phyloP scores from a whole-genome alignment of 768 basidiomycete genomes.

The Tricholoma saponaceum region DNA sequence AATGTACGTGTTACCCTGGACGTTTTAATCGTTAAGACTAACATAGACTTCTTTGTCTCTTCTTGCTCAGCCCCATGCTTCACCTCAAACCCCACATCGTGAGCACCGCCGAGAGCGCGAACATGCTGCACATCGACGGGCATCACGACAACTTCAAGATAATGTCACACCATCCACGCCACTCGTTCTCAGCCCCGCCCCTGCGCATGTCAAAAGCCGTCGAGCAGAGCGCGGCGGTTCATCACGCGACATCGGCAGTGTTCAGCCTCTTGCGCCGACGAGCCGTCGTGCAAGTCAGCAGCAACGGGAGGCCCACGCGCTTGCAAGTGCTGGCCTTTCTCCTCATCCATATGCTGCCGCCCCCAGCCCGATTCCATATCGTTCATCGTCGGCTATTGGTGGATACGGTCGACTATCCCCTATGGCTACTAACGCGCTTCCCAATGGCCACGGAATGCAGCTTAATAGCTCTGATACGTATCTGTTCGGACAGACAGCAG shows the following conservation, averaged over 20 bases:
- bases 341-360: slow-evolving; percentile 73
- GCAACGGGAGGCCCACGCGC: slow-evolving; percentile 39
- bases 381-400: slow-evolving; percentile 30
- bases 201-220: slow-evolving; percentile 60
- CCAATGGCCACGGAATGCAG: slow-evolving; percentile 37
- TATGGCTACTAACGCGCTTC: slow-evolving; percentile 30
- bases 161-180: slow-evolving; percentile 50
- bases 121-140: slow-evolving; percentile 45
- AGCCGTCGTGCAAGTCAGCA: slow-evolving; percentile 69
- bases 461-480: slow-evolving; percentile 65
- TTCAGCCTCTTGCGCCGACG: slow-evolving; percentile 62
- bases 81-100: slow-evolving; percentile 50
- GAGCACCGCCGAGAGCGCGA: slow-evolving; percentile 57
- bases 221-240: slow-evolving; percentile 49
- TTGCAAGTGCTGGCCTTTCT: slow-evolving; percentile 37
- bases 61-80: slow-evolving; percentile 47
- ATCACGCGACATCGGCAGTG: slow-evolving; percentile 55
- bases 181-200: slow-evolving; percentile 60
- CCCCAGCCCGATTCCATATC: slow-evolving; percentile 54
- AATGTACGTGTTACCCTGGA: slow-evolving; percentile 50
- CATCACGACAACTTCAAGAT: slow-evolving; percentile 55
- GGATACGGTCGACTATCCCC: slow-evolving; percentile 60
- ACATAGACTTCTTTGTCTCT: slow-evolving; percentile 40
- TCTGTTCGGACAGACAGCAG: slow-evolving; percentile 54
- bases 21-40: slow-evolving; percentile 8